A percentile compares a stretch with the other conserved stretches of the same genome.
These are phyloP conservation scores for Hericium alpestre DNA, from an alignment of 768 basidiomycete genomes.

Conservation along the genomic window DNA sequence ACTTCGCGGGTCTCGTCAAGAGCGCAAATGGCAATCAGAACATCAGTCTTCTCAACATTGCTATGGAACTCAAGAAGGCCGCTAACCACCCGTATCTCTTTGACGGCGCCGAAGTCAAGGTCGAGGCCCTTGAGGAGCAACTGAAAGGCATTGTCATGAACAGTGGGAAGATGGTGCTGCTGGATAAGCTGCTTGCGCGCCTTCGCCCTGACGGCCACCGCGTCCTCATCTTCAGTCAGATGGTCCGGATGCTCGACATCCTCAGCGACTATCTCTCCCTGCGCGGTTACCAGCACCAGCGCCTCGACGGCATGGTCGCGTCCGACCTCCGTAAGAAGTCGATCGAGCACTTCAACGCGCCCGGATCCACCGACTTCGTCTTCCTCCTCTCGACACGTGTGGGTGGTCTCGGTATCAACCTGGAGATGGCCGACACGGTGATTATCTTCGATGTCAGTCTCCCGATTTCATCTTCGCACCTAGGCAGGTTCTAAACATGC, in stretches of 20 bases:
- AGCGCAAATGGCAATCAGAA: conserved; percentile 82
- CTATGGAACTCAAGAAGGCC: conserved; percentile 98
- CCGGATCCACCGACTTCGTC: conserved; percentile 89
- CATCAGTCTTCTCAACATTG: conserved; percentile 93
- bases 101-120: conserved; percentile 77
- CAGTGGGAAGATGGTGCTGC: conserved; percentile 94
- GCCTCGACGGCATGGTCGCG: conserved; percentile 90
- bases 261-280: conserved; percentile 92
- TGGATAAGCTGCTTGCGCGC: conserved; percentile 90
- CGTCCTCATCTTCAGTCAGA: conserved; percentile 97
- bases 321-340: conserved; percentile 90
- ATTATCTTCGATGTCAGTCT: conserved; percentile 91
- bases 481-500: conserved; percentile 9
- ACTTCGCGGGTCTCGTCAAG: conserved; percentile 87
- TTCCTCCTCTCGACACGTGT: conserved; percentile 95
- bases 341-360: conserved; percentile 94
- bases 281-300: conserved; percentile 85
- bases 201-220: conserved; percentile 89
- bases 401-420: conserved; percentile 94
- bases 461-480: background rate
- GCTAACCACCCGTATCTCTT: conserved; percentile 97
- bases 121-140: conserved; percentile 63
- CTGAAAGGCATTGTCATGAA: conserved; percentile 97
- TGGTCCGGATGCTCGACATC: conserved; percentile 98
- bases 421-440: conserved; percentile 97